Conservation (phyloP, 2,329 filamentous ascomycete species). For the Cryphonectria nitschkei region DNA sequence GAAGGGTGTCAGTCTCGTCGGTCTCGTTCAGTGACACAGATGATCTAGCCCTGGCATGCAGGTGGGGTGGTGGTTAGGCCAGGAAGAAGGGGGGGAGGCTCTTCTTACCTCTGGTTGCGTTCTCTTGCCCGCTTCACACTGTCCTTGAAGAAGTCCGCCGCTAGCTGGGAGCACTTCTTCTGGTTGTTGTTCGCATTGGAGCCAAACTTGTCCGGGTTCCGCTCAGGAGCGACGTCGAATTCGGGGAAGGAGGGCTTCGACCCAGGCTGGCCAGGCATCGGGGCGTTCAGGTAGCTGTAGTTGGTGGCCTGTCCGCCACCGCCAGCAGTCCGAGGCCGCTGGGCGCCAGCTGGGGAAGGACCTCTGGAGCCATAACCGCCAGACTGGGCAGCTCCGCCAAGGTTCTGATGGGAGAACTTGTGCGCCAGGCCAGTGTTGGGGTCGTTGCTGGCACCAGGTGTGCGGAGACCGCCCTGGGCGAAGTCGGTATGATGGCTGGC, state of each 20-base stretch:
- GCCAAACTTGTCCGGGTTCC: constrained; percentile 81
- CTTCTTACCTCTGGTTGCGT: constrained; percentile 82
- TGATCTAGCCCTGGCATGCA: not conserved
- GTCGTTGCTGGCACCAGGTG: constrained; percentile 69
- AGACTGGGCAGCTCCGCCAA: constrained; percentile 72
- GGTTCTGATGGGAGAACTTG: constrained; percentile 96
- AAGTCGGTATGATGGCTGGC: constrained; percentile 48
- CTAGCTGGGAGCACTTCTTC: constrained; percentile 70
- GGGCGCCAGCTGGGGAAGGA: constrained; percentile 61
- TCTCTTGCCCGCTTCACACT: constrained; percentile 95
- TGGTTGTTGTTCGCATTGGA: constrained; percentile 69
- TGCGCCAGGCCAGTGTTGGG: constrained; percentile 89
- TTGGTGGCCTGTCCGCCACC: constrained; percentile 63
- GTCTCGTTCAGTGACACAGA: not conserved
- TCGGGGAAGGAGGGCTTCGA: constrained; percentile 63
- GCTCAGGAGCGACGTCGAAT: constrained; percentile 78
- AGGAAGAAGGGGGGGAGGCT: not conserved
- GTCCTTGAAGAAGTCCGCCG: constrained; percentile 96
- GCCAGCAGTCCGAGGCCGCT: constrained; percentile 84
- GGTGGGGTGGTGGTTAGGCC: too few relatives aligned
- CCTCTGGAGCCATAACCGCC: constrained; percentile 71
- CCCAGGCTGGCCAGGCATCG: constrained; percentile 61
- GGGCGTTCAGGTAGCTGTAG: constrained; percentile 70
- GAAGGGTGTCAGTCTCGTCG: not conserved
- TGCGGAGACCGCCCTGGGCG: constrained; percentile 44